Conservation (phyloP, 169 alveolate genomes). For the Cryptosporidium xiaoi region DNA sequence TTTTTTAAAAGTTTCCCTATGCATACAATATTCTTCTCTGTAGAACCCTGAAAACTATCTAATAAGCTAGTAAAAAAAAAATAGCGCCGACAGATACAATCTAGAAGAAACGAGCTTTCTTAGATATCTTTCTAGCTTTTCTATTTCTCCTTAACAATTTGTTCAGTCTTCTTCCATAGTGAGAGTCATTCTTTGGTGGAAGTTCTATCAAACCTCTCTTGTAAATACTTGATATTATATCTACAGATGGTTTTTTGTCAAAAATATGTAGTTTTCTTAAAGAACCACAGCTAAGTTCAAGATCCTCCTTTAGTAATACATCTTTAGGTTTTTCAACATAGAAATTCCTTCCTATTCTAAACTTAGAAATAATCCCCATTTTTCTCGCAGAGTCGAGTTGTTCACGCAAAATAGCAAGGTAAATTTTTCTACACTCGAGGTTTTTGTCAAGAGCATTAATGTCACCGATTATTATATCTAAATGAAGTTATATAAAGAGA, state of each 20-base stretch:
- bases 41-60: not conserved
- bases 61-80: conserved; percentile 7
- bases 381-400: conserved; percentile 44
- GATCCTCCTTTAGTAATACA: conserved; percentile 5
- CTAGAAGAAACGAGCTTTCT: conserved; percentile 39
- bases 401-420: conserved; percentile 15
- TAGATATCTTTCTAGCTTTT: conserved; percentile 23
- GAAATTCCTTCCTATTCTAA: conserved; percentile 45
- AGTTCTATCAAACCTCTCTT: conserved; percentile 35
- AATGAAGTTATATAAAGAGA: not conserved
- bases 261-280: conserved; percentile 24
- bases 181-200: conserved; percentile 37
- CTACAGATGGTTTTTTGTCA: conserved; percentile 13
- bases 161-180: conserved; percentile 44
- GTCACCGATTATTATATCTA: conserved; percentile 34
- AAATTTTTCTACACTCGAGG: conserved; percentile 12
- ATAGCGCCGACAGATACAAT: not conserved
- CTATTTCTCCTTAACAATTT: conserved; percentile 43
- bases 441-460: not conserved
- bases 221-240: conserved; percentile 40
- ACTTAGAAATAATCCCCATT: conserved; percentile 24
- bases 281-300: conserved; percentile 44
- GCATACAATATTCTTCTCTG: conserved; percentile 27
- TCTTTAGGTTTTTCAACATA: conserved; percentile 5
- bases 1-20: not conserved